Conservation (phyloP, 139 green algal genomes). For the Diplosphaera chodatii region DNA sequence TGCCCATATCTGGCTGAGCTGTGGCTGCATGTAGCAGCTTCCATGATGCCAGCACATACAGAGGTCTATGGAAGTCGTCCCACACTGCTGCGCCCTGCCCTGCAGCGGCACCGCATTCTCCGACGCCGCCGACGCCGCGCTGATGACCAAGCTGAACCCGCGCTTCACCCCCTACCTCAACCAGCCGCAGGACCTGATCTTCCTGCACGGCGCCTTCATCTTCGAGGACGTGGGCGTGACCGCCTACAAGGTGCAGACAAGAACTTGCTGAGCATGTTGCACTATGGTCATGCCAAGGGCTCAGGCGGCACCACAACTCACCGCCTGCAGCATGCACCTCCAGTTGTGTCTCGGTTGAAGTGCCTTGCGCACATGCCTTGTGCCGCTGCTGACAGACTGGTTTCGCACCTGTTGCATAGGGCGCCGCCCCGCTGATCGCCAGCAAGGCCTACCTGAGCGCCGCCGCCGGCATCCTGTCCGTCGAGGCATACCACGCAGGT, state of each 20-base stretch:
- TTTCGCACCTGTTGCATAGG: too few species aligned
- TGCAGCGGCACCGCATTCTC: constrained; percentile 22
- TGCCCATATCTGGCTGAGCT: too few species aligned
- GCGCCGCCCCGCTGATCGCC: background rate
- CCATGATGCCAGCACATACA: constrained; percentile 1
- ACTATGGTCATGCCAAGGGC: too few species aligned
- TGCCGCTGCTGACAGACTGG: background rate
- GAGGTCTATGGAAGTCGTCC: constrained; percentile 18
- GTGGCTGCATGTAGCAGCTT: too few species aligned
- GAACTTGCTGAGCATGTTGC: too few species aligned
- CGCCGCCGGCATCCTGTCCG: constrained; percentile 29
- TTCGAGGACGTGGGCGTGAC: constrained; percentile 34
- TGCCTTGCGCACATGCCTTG: too few species aligned
- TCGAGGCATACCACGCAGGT: constrained; percentile 50
- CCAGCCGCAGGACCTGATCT: constrained; percentile 42
- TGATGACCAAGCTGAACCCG: constrained; percentile 25
- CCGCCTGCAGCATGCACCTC: too few species aligned
- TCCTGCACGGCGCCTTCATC: constrained; percentile 40
- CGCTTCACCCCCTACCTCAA: constrained; percentile 38
- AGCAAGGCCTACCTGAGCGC: background rate
- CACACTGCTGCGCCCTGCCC: background rate
- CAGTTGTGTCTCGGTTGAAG: too few species aligned
- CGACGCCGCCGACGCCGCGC: constrained; percentile 29
- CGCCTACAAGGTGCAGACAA: too few species aligned
- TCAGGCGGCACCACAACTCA: too few species aligned